phyloP scores from a whole-genome alignment of 768 basidiomycete species.

The Pleurotus pulmonarius region DNA sequence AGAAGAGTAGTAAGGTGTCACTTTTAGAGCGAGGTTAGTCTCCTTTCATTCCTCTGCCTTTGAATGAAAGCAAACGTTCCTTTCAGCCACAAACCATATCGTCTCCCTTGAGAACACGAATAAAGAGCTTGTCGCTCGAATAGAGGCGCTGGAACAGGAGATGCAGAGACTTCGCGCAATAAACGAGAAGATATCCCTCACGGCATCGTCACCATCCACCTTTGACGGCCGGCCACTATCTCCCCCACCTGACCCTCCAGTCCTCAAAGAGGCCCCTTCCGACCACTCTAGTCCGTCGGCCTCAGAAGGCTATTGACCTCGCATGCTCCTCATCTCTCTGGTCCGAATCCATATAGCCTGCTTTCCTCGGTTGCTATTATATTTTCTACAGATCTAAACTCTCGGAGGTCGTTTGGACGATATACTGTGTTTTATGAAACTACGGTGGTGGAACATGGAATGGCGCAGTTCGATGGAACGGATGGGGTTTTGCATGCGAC shows the following conservation, averaged over 20 bases:
- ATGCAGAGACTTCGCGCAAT: slow-evolving; percentile 66
- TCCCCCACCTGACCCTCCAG: slow-evolving; percentile 56
- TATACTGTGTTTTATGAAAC: slow-evolving; percentile 2
- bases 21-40: slow-evolving; percentile 79
- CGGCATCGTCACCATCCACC: slow-evolving; percentile 53
- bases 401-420: slow-evolving; percentile 4
- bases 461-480: background rate
- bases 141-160: slow-evolving; percentile 64
- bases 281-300: slow-evolving; percentile 59
- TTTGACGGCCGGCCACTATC: slow-evolving; percentile 55
- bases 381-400: slow-evolving; percentile 7
- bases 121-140: slow-evolving; percentile 65
- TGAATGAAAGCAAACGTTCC: slow-evolving; percentile 6
- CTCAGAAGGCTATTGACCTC: slow-evolving; percentile 43
- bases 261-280: slow-evolving; percentile 51
- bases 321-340: slow-evolving; percentile 9
- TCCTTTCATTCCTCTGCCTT: slow-evolving; percentile 6
- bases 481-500: slow-evolving; percentile 1
- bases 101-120: slow-evolving; percentile 68
- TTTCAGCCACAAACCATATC: slow-evolving; percentile 75
- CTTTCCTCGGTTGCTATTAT: slow-evolving; percentile 6
- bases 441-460: background rate
- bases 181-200: slow-evolving; percentile 82
- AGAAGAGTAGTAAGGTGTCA: slow-evolving; percentile 89
- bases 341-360: background rate